Conservation (phyloP, 148 eudicot genomes). For the Rhododendron molle region DNA sequence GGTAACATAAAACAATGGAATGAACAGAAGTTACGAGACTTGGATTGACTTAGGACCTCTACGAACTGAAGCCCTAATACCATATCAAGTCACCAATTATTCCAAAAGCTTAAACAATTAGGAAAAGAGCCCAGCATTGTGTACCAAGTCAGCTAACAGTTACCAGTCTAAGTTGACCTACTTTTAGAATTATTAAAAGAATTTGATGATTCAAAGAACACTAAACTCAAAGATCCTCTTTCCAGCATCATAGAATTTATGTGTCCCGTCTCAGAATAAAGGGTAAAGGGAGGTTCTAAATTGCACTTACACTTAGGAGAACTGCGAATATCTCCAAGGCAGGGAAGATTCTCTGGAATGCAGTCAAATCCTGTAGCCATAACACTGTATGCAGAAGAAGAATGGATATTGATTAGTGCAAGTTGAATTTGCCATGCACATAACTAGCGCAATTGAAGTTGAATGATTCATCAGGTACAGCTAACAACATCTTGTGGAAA, state of each 20-base stretch:
- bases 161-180: neutral
- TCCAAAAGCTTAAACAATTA: too few species aligned
- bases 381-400: too few species aligned
- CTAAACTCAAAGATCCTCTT: neutral
- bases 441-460: too few species aligned
- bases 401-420: too few species aligned
- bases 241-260: neutral
- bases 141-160: neutral
- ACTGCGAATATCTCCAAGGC: too few species aligned
- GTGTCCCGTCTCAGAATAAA: neutral
- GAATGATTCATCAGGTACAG: too few species aligned
- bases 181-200: neutral
- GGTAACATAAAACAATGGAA: too few species aligned
- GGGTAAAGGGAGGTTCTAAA: neutral
- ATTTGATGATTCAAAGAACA: neutral
- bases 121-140: neutral
- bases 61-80: too few species aligned
- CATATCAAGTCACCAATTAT: neutral
- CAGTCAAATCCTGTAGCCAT: too few species aligned
- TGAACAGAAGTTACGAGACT: too few species aligned
- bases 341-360: too few species aligned
- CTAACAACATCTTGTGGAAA: neutral
- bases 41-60: neutral
- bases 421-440: too few species aligned
- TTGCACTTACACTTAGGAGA: constrained; percentile 31